A percentile compares a stretch with the other conserved stretches of the same genome.
phyloP scores from a whole-genome alignment of 2,329 filamentous ascomycete species.

The Elsinoe ampelina region DNA sequence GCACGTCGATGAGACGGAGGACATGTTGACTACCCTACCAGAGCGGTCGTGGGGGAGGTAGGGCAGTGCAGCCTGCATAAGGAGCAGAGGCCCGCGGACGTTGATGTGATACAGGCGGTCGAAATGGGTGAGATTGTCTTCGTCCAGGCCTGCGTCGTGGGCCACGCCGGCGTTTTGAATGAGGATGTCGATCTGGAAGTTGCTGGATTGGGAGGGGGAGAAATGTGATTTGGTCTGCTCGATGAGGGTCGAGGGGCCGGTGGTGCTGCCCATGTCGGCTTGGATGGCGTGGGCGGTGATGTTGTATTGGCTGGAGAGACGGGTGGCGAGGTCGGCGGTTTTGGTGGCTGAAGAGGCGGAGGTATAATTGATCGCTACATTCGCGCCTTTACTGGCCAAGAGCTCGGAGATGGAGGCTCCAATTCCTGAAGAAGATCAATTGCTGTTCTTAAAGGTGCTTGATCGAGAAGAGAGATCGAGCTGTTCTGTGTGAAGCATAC shows the following conservation, averaged over 20 bases:
- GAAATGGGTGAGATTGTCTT: conserved; percentile 58
- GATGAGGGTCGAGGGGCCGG: conserved; percentile 53
- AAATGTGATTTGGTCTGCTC: conserved; percentile 51
- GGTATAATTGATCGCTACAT: conserved; percentile 63
- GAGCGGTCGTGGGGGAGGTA: conserved; percentile 60
- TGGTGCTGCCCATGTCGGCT: conserved; percentile 59
- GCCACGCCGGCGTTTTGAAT: conserved; percentile 75
- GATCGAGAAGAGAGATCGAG: neutral
- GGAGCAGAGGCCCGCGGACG: conserved; percentile 68
- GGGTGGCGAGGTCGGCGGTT: conserved; percentile 45
- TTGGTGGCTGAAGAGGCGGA: conserved; percentile 48
- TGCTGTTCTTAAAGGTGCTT: neutral
- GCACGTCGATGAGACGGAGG: conserved; percentile 47
- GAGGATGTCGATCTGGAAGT: conserved; percentile 68
- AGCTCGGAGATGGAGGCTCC: conserved; percentile 59
- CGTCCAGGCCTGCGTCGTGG: conserved; percentile 54
- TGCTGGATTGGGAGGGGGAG: conserved; percentile 41
- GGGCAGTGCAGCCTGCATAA: conserved; percentile 62
- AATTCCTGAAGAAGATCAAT: conserved; percentile 45
- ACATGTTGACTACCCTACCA: conserved; percentile 55
- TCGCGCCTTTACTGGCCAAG: conserved; percentile 62
- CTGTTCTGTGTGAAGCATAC: conserved; percentile 34
- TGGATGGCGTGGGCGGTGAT: conserved; percentile 56
- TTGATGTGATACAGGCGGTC: conserved; percentile 67
- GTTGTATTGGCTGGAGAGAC: conserved; percentile 48